Percentiles rank a stretch among this genome's conserved stretches.
Evolutionary conservation across 2,329 filamentous ascomycete genomes (phyloP).

Genomic region (Grosmannia huntii): DNA sequence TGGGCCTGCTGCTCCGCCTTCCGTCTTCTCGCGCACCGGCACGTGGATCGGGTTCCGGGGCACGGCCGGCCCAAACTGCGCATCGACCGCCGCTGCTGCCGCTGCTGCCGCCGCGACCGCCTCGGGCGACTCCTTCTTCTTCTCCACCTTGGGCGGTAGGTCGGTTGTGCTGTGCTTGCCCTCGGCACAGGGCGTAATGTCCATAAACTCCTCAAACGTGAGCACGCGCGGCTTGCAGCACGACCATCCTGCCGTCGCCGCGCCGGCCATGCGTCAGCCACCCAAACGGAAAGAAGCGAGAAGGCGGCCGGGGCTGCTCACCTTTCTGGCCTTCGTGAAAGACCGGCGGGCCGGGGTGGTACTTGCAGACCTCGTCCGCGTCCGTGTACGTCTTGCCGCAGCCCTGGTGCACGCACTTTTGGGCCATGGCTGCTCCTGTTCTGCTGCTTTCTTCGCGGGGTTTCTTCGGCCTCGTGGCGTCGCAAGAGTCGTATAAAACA

Average conservation of each 20-base stretch:
- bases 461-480: background rate
- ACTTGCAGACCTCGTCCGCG: conserved; percentile 69
- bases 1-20: conserved; percentile 5
- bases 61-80: conserved; percentile 21
- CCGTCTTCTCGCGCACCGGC: conserved; percentile 11
- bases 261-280: background rate
- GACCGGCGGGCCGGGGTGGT: conserved; percentile 85
- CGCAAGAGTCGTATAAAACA: too few relatives aligned
- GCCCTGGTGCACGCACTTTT: conserved; percentile 92
- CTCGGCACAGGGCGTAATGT: conserved; percentile 81
- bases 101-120: conserved; percentile 36
- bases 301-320: conserved; percentile 24
- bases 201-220: conserved; percentile 96
- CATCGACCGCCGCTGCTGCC: background rate
- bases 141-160: conserved; percentile 46
- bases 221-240: conserved; percentile 96
- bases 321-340: conserved; percentile 99
- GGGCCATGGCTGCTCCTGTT: conserved; percentile 38
- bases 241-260: conserved; percentile 64
- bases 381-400: conserved; percentile 84
- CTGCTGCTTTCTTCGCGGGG: background rate
- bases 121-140: conserved; percentile 40
- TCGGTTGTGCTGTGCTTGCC: conserved; percentile 89
- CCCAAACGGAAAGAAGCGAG: too few relatives aligned
- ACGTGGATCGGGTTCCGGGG: conserved; percentile 25